These are phyloP conservation scores for Rhizopus stolonifer DNA, from an alignment of 371 early-diverging fungal genomes.

Conservation along the genomic window DNA sequence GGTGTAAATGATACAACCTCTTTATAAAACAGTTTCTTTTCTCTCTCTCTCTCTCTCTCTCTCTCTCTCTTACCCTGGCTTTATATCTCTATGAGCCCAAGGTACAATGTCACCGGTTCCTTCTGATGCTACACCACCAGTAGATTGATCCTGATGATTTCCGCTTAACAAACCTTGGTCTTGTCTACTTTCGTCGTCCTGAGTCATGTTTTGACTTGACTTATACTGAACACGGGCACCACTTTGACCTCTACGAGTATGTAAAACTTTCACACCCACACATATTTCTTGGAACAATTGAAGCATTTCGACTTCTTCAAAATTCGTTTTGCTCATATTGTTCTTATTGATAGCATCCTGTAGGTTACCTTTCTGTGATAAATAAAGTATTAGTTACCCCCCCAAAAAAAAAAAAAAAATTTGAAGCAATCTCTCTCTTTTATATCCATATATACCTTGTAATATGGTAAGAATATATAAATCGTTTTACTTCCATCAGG, in stretches of 20 bases:
- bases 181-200: background rate
- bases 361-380: conserved; percentile 56
- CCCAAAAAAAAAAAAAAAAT: background rate
- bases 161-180: conserved; percentile 9
- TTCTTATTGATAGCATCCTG: conserved; percentile 53
- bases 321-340: conserved; percentile 44
- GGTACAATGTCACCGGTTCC: conserved; percentile 34
- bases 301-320: conserved; percentile 62
- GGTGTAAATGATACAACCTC: too few species aligned
- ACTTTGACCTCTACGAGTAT: conserved; percentile 50
- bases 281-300: conserved; percentile 62
- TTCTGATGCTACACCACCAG: conserved; percentile 8
- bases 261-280: conserved; percentile 57
- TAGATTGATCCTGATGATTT: conserved; percentile 14
- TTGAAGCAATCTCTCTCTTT: background rate
- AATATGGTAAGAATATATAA: conserved; percentile 68
- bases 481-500: conserved; percentile 61
- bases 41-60: too few species aligned
- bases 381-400: background rate
- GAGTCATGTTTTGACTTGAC: conserved; percentile 17
- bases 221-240: conserved; percentile 23
- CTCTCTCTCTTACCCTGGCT: conserved; percentile 77
- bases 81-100: conserved; percentile 80
- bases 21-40: too few species aligned
- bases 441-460: conserved; percentile 41